Percentiles rank a stretch among this genome's conserved stretches.
Conservation (phyloP, 2,329 filamentous ascomycete species). For the Amesomyces nigricolor region DNA sequence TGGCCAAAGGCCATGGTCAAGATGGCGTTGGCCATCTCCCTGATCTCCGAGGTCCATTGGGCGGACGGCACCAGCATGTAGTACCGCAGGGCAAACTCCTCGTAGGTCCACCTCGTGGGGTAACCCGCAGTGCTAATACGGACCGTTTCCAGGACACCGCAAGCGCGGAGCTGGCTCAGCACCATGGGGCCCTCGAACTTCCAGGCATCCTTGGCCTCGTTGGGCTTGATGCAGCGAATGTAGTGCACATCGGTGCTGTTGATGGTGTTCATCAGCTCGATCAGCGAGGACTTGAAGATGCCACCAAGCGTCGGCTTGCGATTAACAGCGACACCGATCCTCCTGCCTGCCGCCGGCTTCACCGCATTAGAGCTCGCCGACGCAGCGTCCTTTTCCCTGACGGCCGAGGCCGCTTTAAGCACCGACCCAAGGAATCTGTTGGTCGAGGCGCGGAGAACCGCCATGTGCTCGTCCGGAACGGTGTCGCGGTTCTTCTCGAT, state of each 20-base stretch:
- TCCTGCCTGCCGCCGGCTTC: conserved; percentile 73
- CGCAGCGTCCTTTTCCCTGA: conserved; percentile 81
- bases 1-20: conserved; percentile 80
- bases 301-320: conserved; percentile 95
- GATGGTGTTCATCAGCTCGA: conserved; percentile 97
- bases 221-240: conserved; percentile 98
- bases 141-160: conserved; percentile 97
- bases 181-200: conserved; percentile 99
- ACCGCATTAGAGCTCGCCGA: conserved; percentile 63
- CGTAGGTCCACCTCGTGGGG: conserved; percentile 96
- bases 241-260: conserved; percentile 98
- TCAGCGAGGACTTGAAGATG: conserved; percentile 97
- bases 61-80: conserved; percentile 93
- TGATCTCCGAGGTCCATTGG: conserved; percentile 89
- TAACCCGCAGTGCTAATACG: conserved; percentile 97
- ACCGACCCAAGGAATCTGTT: conserved; percentile 84
- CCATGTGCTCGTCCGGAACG: conserved; percentile 96
- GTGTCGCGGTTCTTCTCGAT: conserved; percentile 99
- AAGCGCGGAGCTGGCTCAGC: conserved; percentile 90
- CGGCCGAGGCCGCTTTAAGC: conserved; percentile 74
- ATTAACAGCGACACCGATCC: conserved; percentile 87
- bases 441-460: conserved; percentile 75
- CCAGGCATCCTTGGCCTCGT: conserved; percentile 94
- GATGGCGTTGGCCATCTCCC: conserved; percentile 90
- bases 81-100: conserved; percentile 94